Conservation (phyloP, 495 filamentous ascomycete species). For the Geoglossum glabrum region DNA sequence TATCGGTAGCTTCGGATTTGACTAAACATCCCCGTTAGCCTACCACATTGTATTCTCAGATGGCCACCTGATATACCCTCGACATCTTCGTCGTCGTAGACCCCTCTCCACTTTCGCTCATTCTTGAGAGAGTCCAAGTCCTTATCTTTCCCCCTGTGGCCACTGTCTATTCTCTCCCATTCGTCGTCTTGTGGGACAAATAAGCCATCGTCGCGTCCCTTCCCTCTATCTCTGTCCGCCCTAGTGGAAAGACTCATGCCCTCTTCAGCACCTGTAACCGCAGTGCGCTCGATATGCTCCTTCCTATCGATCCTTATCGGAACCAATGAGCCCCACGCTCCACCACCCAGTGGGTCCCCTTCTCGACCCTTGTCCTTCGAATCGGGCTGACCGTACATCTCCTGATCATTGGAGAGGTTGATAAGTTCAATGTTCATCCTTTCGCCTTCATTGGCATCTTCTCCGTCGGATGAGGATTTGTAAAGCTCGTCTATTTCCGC, state of each 20-base stretch:
- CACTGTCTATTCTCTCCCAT: background rate
- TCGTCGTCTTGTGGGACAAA: slow-evolving; percentile 3
- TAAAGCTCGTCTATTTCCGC: background rate
- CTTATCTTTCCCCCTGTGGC: slow-evolving; percentile 11
- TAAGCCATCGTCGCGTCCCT: slow-evolving; percentile 8
- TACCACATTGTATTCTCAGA: background rate
- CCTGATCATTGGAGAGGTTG: slow-evolving; percentile 23
- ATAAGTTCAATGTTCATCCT: slow-evolving; percentile 31
- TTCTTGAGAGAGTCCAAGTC: slow-evolving; percentile 15
- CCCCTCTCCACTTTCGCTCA: slow-evolving; percentile 16
- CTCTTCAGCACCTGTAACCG: slow-evolving; percentile 32
- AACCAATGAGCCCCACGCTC: slow-evolving; percentile 13
- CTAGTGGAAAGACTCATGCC: slow-evolving; percentile 26
- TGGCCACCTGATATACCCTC: background rate
- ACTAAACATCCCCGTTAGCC: background rate
- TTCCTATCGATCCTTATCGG: slow-evolving; percentile 30
- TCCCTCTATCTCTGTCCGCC: slow-evolving; percentile 12
- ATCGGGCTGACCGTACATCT: slow-evolving; percentile 2
- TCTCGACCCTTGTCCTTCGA: slow-evolving; percentile 22
- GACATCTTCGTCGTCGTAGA: slow-evolving; percentile 18
- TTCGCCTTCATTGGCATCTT: slow-evolving; percentile 15
- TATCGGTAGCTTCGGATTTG: slow-evolving; percentile 20
- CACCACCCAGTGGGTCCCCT: slow-evolving; percentile 7
- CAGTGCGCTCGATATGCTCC: slow-evolving; percentile 29
- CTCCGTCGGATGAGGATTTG: slow-evolving; percentile 26